A percentile compares a stretch with the other conserved stretches of the same genome.
Conservation (phyloP, 176 grass and related monocot species). For the Phoenix dactylifera region DNA sequence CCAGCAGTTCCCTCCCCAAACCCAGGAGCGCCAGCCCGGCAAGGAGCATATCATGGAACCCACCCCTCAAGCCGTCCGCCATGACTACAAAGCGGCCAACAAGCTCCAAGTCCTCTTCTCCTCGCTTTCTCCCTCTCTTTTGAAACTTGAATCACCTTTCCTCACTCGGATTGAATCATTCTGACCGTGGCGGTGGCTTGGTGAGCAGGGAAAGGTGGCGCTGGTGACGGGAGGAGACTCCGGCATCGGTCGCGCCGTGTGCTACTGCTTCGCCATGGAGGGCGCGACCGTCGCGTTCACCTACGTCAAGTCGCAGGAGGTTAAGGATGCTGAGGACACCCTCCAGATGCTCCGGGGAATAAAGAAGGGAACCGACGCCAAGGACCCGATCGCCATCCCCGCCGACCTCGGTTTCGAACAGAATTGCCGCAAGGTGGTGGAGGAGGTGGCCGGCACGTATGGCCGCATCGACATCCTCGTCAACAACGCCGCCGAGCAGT, state of each 20-base stretch:
- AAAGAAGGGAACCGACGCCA: constrained; percentile 3
- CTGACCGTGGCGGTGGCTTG: too few species aligned
- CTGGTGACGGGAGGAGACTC: constrained; percentile 86
- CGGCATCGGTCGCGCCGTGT: constrained; percentile 76
- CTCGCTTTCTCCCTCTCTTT: not conserved
- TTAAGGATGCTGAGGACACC: constrained; percentile 52
- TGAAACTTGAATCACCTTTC: not conserved
- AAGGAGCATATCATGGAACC: constrained; percentile 71
- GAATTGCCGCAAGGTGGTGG: constrained; percentile 50
- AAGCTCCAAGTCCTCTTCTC: constrained; percentile 39
- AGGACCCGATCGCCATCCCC: constrained; percentile 39
- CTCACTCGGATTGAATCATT: not conserved
- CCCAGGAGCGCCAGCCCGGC: constrained; percentile 46
- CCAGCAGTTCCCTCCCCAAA: constrained; percentile 47
- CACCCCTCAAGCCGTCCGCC: constrained; percentile 26
- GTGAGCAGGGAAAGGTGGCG: constrained; percentile 58
- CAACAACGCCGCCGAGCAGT: constrained; percentile 79
- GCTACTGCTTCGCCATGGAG: constrained; percentile 61
- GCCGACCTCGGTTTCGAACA: constrained; percentile 77
- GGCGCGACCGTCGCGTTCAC: constrained; percentile 82
- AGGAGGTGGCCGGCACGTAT: constrained; percentile 25
- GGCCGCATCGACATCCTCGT: constrained; percentile 62
- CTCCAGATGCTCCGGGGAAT: constrained; percentile 47
- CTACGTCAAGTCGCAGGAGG: constrained; percentile 44
- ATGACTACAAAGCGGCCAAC: constrained; percentile 49